Percentiles rank a stretch among this genome's conserved stretches.
These are phyloP conservation scores for Zygosaccharomyces pseudobailii DNA, from an alignment of 1,139 yeast genomes.

Conservation along the genomic window DNA sequence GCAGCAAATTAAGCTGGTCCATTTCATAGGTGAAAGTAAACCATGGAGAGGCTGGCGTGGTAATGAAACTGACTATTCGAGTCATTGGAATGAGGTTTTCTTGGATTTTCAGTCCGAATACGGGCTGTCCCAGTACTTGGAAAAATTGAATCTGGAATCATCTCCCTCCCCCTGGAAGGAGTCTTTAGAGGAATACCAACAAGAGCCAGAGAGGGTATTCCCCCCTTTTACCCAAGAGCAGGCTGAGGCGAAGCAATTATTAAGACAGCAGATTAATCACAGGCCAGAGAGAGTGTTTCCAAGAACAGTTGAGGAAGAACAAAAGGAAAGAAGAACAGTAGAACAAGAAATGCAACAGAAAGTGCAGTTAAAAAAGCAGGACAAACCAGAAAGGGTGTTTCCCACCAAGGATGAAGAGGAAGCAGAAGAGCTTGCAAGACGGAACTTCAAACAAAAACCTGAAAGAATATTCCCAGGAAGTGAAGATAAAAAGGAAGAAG, in stretches of 20 bases:
- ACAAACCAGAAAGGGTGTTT: constrained; percentile 2
- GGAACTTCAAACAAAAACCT: not conserved
- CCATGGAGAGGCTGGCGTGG: constrained; percentile 57
- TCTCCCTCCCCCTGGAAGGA: not conserved
- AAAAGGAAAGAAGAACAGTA: not conserved
- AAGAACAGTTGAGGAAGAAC: not conserved
- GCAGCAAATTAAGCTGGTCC: constrained; percentile 55
- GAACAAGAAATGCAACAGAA: not conserved
- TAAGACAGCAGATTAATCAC: not conserved
- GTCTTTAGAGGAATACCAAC: not conserved
- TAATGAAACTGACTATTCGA: constrained; percentile 14
- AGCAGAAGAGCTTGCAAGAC: not conserved
- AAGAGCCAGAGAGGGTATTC: not conserved
- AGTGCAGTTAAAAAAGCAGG: no score
- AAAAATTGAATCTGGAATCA: constrained; percentile 7
- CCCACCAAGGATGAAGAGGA: not conserved
- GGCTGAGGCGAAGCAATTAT: not conserved
- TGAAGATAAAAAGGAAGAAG: not conserved
- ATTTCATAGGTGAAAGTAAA: constrained; percentile 74
- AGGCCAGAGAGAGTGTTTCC: constrained; percentile 1
- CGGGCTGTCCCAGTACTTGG: constrained; percentile 8
- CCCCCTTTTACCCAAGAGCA: not conserved
- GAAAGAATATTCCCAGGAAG: constrained; percentile 3
- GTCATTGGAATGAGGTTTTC: constrained; percentile 21
- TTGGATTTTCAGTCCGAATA: constrained; percentile 17